Percentiles rank a stretch among this genome's conserved stretches.
Conservation (phyloP, 352 stramenopile genomes). For the Lagenidium giganteum region DNA sequence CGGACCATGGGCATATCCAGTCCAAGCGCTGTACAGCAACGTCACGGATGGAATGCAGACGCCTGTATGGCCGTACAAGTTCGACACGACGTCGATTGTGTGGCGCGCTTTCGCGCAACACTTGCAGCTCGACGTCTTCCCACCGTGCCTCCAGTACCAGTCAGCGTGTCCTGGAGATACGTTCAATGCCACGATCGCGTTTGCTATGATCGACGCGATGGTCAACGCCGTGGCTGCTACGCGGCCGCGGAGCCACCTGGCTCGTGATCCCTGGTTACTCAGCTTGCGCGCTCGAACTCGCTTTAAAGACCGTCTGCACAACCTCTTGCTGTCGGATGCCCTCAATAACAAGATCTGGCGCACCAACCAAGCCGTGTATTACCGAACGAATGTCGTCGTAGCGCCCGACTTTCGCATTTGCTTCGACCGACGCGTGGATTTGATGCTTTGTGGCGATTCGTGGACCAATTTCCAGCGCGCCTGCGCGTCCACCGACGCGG, state of each 20-base stretch:
- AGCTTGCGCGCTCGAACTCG: too few species aligned
- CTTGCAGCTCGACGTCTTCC: background rate
- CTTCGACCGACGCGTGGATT: too few species aligned
- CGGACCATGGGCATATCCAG: slow-evolving; percentile 6
- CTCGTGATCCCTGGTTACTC: too few species aligned
- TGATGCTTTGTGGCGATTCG: slow-evolving; percentile 1
- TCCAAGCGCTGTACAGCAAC: background rate
- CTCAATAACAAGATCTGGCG: background rate
- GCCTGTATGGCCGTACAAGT: slow-evolving; percentile 5
- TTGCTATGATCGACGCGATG: slow-evolving; percentile 2
- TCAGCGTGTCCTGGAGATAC: background rate
- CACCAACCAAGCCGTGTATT: slow-evolving; percentile 9
- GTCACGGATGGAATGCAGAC: background rate
- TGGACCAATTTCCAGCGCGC: slow-evolving; percentile 2
- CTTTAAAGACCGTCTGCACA: slow-evolving; percentile 12
- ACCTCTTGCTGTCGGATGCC: slow-evolving; percentile 10
- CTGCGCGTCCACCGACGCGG: too few species aligned
- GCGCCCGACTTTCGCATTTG: too few species aligned
- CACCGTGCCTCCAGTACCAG: background rate
- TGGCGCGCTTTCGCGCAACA: slow-evolving; percentile 2
- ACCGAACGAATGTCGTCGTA: too few species aligned
- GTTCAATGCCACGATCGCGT: background rate
- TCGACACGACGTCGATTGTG: slow-evolving; percentile 6
- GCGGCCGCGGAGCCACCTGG: too few species aligned
- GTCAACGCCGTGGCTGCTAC: slow-evolving; percentile 7